phyloP scores from a whole-genome alignment of 148 eudicot species.

The Arbutus unedo region DNA sequence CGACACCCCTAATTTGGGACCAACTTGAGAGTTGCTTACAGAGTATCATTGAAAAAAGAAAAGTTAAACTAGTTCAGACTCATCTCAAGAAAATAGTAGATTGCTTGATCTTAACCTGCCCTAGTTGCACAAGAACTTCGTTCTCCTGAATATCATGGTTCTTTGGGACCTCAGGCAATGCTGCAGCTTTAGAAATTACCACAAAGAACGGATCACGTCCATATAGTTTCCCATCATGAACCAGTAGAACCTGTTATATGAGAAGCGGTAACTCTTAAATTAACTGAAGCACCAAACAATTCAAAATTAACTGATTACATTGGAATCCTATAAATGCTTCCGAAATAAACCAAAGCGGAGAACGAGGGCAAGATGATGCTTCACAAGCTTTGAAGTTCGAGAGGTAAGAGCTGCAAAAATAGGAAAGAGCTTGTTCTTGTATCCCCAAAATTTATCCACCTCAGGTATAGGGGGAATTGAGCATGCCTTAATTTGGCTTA shows the following conservation, averaged over 20 bases:
- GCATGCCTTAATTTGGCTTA: slow-evolving; percentile 1
- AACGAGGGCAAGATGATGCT: not conserved
- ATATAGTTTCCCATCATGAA: slow-evolving; percentile 90
- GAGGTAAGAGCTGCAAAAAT: not conserved
- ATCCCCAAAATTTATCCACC: not conserved
- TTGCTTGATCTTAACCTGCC: slow-evolving; percentile 54
- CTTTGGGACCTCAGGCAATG: slow-evolving; percentile 59
- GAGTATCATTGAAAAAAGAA: not conserved
- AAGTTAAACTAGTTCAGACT: not conserved
- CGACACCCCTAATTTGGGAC: not conserved
- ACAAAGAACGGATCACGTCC: slow-evolving; percentile 78
- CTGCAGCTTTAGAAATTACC: slow-evolving; percentile 78
- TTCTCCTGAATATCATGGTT: slow-evolving; percentile 66
- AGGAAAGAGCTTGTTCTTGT: not conserved
- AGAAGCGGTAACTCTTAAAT: not conserved
- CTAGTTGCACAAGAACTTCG: slow-evolving; percentile 70
- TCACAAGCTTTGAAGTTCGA: not conserved
- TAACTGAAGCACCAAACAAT: not conserved
- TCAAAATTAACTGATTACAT: not conserved
- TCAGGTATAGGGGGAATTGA: not conserved
- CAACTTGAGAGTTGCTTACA: slow-evolving; percentile 8
- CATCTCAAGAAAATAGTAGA: slow-evolving; percentile 12
- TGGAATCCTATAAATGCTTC: not conserved
- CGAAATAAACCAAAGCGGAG: not conserved
- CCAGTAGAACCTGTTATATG: slow-evolving; percentile 62